A percentile compares a stretch with the other conserved stretches of the same genome.
These are phyloP conservation scores for Amylocystis lapponica DNA, from an alignment of 768 basidiomycete species.

Conservation along the genomic window DNA sequence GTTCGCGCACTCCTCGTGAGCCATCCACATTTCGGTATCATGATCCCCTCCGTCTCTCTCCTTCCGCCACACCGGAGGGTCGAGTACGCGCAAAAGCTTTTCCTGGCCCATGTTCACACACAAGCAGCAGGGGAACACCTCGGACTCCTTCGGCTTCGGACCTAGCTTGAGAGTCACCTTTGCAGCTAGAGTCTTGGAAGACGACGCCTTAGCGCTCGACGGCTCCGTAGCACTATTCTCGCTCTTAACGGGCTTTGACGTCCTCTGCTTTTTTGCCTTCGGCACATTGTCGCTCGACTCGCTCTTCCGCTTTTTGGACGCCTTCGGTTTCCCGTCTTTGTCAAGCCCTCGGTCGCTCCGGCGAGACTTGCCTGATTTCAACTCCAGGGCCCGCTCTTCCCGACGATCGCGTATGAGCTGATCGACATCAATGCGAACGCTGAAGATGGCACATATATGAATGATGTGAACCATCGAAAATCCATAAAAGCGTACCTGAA, in stretches of 20 bases:
- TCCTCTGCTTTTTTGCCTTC: constrained; percentile 11
- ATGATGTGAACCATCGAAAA: background rate
- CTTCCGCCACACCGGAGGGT: constrained; percentile 53
- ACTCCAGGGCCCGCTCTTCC: constrained; percentile 32
- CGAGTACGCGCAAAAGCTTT: constrained; percentile 60
- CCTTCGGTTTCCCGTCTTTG: constrained; percentile 14
- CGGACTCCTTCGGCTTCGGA: constrained; percentile 51
- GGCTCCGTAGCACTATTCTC: constrained; percentile 11
- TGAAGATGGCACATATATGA: constrained; percentile 23
- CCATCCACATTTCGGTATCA: constrained; percentile 49
- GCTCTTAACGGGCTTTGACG: constrained; percentile 24
- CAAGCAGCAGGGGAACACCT: constrained; percentile 62
- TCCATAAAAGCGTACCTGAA: constrained; percentile 48
- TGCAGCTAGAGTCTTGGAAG: constrained; percentile 12
- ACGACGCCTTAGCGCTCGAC: constrained; percentile 3
- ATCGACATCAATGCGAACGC: constrained; percentile 92
- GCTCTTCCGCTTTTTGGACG: constrained; percentile 35
- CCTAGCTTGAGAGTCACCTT: constrained; percentile 66
- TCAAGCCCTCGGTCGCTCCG: constrained; percentile 1
- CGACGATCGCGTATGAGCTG: constrained; percentile 69
- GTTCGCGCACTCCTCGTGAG: constrained; percentile 75
- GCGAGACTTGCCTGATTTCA: constrained; percentile 10
- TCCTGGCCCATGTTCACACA: constrained; percentile 49
- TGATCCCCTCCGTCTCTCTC: constrained; percentile 33
- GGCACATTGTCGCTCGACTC: constrained; percentile 17